Evolutionary conservation across 2,329 filamentous ascomycete genomes (phyloP).

Genomic region (Phyllachora maydis): DNA sequence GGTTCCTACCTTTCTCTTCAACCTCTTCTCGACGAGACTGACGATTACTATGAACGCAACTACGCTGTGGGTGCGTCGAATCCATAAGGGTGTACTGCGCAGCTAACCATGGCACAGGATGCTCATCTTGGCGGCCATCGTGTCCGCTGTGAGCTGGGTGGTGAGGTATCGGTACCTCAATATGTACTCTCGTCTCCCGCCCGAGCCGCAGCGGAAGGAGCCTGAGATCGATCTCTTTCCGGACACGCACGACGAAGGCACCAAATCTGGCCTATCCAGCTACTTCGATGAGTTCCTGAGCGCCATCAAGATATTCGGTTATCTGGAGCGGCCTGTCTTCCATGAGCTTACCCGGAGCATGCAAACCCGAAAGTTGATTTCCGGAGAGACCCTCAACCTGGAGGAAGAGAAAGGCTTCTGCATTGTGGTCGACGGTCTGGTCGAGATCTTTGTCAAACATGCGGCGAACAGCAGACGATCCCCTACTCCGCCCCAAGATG

Average conservation of each 20-base stretch:
- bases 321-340: constrained; percentile 87
- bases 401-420: constrained; percentile 98
- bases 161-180: constrained; percentile 90
- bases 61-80: constrained; percentile 44
- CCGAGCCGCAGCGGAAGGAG: constrained; percentile 89
- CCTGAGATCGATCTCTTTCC: constrained; percentile 90
- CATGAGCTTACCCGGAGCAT: constrained; percentile 94
- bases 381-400: constrained; percentile 81
- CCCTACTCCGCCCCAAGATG: too few species aligned
- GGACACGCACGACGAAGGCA: constrained; percentile 73
- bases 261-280: constrained; percentile 81
- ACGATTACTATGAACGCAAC: constrained; percentile 99
- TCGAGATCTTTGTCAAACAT: constrained; percentile 89
- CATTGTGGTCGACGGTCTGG: constrained; percentile 84
- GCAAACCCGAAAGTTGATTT: constrained; percentile 92
- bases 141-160: constrained; percentile 82
- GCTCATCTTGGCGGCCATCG: constrained; percentile 54
- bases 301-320: constrained; percentile 97
- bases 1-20: constrained; percentile 74
- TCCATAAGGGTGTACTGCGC: not conserved
- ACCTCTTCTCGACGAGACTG: constrained; percentile 74
- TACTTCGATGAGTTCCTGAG: constrained; percentile 96
- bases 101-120: constrained; percentile 24
- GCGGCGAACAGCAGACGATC: too few species aligned
- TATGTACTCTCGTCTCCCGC: constrained; percentile 86